phyloP scores from a whole-genome alignment of 2,329 filamentous ascomycete species.

The Ophiostoma quercus region DNA sequence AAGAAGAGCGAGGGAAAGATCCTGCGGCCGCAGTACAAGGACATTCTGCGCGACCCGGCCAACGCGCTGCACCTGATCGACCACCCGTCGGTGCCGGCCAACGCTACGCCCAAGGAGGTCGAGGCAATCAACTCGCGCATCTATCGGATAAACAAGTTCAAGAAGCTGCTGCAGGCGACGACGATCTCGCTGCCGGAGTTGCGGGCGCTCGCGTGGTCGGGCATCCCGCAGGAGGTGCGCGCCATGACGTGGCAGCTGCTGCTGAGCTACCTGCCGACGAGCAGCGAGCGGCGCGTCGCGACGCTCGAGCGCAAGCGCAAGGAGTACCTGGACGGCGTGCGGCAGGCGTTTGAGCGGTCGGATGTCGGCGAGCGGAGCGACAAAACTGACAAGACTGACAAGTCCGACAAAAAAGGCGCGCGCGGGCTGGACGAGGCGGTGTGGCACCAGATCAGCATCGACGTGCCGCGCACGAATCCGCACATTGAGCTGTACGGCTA shows the following conservation, averaged over 20 bases:
- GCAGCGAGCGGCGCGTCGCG: conserved; percentile 82
- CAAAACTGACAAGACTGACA: too few relatives aligned
- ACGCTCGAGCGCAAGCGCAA: conserved; percentile 91
- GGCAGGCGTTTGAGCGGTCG: conserved; percentile 59
- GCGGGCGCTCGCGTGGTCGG: conserved; percentile 84
- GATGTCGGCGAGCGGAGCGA: not conserved
- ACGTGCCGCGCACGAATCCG: conserved; percentile 91
- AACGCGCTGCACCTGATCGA: conserved; percentile 93
- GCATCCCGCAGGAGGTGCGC: conserved; percentile 87
- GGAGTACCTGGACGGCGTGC: conserved; percentile 91
- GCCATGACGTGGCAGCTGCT: conserved; percentile 99
- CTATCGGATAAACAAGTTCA: conserved; percentile 97
- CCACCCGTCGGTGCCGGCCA: conserved; percentile 67
- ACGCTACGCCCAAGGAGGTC: conserved; percentile 74
- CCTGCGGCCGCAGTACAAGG: conserved; percentile 92
- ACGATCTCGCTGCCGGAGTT: conserved; percentile 82
- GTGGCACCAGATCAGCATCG: conserved; percentile 99
- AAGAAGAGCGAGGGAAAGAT: conserved; percentile 94
- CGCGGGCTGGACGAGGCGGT: conserved; percentile 79
- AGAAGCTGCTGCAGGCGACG: conserved; percentile 86
- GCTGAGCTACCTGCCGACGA: conserved; percentile 93
- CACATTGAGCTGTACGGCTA: conserved; percentile 93
- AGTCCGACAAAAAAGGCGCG: not conserved
- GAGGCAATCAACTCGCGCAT: conserved; percentile 84
- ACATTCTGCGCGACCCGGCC: conserved; percentile 81